Evolutionary conservation across 768 basidiomycete species (phyloP), one percentile per base, ranked within the genome.

Genomic region (Panaeolus papilionaceus): DNA sequence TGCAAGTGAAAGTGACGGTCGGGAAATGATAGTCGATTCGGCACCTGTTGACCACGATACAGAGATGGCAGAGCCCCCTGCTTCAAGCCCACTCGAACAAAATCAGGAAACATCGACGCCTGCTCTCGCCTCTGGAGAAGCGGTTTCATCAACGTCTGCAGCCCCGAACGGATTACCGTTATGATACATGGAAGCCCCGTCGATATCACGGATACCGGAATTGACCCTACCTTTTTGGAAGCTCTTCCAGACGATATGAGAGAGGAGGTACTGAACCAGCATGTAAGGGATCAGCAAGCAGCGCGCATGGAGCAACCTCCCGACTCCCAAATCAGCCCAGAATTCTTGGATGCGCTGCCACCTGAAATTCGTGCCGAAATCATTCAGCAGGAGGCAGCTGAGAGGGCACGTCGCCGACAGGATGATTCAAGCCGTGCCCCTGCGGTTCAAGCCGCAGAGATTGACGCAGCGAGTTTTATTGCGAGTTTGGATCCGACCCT

Each of bases 181-280:
- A 86, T 88, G 80, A 94, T 99, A 64, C 94, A 96, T 77, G 98
- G 98, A 63, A 93, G 88, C 70, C 84, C 90, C 7, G 94, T 99
- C 33, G 98, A 99, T 75, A 99, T 99, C 76, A 99, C 98, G 2
- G 96, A 99, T 73, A 97, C 96, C 42, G 98, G 98, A 4, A 98
- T 99, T 74, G 98, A 99, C 76, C 95, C 96, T 2, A 96, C 95
- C 5, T 99, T 99, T 86, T 82, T 99, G 66, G 96, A 98, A 79
- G 98, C 98, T 28, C 81, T 99, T 9, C 98, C 98, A 0, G 98
- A 99, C 75, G 97, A 99, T 71, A 99, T 99, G 92, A 89, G 98
- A 63, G 97, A 98, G 75, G 98, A 99, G 75, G 95, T 99, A 40
- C 85, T 99, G 64, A 96, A 96, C 73, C 98, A 99, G 75, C 97